Conservation (phyloP, 257 asterid species). For the Nyctanthes arbortristis region DNA sequence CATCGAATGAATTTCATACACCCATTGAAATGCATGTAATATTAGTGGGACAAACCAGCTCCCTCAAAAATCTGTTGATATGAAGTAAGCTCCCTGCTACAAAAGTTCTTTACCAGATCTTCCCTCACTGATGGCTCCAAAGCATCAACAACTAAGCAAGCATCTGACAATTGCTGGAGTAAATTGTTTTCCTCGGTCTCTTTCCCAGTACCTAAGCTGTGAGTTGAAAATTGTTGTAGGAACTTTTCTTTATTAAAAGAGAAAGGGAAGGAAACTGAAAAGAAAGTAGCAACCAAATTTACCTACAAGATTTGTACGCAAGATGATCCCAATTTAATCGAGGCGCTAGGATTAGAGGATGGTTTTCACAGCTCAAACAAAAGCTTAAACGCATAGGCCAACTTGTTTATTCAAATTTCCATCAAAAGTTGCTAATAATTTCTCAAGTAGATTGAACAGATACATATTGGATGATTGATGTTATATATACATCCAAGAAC, state of each 20-base stretch:
- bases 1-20: conserved; percentile 24
- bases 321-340: not conserved
- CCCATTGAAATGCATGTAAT: conserved; percentile 5
- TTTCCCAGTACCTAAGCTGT: conserved; percentile 97
- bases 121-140: conserved; percentile 98
- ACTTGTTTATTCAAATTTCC: not conserved
- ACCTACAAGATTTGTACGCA: not conserved
- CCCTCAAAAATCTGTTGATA: conserved; percentile 98
- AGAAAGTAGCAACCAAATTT: not conserved
- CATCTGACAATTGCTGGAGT: conserved; percentile 92
- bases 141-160: conserved; percentile 98
- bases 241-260: not conserved
- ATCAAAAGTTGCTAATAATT: not conserved
- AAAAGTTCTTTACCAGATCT: conserved; percentile 83
- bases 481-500: not conserved
- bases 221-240: not conserved
- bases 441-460: not conserved
- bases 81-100: conserved; percentile 92
- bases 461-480: not conserved
- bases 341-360: not conserved
- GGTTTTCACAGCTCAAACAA: not conserved
- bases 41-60: conserved; percentile 62
- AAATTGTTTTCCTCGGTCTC: conserved; percentile 86
- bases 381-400: not conserved
- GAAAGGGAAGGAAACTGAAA: not conserved